Evolutionary conservation across 495 filamentous ascomycete species (phyloP), one percentile per base, ranked within the genome.

Genomic region (Lentithecium fluviatile): DNA sequence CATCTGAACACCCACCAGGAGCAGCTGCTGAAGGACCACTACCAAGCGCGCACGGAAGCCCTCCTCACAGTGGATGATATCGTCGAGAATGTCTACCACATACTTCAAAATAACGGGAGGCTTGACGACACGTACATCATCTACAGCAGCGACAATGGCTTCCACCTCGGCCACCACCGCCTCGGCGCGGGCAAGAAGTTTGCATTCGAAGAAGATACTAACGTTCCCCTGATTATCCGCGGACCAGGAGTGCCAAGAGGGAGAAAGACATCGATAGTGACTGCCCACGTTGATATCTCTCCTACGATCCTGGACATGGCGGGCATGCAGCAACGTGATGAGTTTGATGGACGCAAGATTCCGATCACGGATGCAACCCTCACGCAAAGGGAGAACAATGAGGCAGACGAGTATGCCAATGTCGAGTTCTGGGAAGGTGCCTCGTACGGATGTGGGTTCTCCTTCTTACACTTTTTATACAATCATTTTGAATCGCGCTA

Each of bases 391-490:
- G 23, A 23, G 24, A 38, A 10, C 34, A 10, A 8, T 13, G 8
- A 13, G 13, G 17, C 5, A 13, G 52, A 45, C 37, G 52, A 88
- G 68, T 83, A 87, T 70, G 82, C 85, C 19, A 84, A 81, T 0
- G 82, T 87, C 13, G 85, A 88, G 62, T 86, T 77, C 62, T 88
- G 85, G 85, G 84, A 5, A 5, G 47, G 47, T 29, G 49, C 49
- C 11, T 32, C 49, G 3, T 34, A 13, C 49, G 29, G 25, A n/a
- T 52, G 49, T 52, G 20, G 2, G 8, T 52, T 6, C 46, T n/a
- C n/a, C n/a, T n/a, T n/a, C n/a, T 6, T 46, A 46, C 13, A 6
- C 19, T 8, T 46, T 15, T 17, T 19, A 46, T 15, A 7, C 7
- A 46, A 46, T 6, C 13, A 10, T 19, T 17, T 6, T 21, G 8